Evolutionary conservation across 1,284 basidiomycete genomes (phyloP), one percentile per base, ranked within the genome.

Genomic region (Leccinum fallax): DNA sequence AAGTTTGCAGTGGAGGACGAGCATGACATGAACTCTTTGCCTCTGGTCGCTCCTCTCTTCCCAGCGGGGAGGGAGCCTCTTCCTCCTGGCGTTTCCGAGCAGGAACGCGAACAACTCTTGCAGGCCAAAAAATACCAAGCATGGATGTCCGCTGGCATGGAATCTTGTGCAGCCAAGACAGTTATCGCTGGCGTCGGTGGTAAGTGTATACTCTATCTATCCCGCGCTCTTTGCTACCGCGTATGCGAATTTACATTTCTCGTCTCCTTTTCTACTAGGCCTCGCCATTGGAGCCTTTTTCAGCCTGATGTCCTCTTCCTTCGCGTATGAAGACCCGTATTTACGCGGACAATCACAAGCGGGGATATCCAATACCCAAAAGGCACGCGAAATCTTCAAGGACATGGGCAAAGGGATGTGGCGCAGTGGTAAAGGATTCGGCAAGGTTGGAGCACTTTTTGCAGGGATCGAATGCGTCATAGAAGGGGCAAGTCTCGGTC

Each of bases 381-480:
- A 96, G 72, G 92, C 95, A 0, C 83, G 86, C 53, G 88, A 91
- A 68, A 89, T 97, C 48, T 93, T 98, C 77, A 93, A 89, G 73
- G 96, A 98, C 67, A 98, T 98, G 89, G 97, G 96, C 0, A 87
- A 85, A 66, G 90, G 89, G 53, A 97, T 98, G 95, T 96, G 88
- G 86, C 82, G 84, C 34, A 92, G 84, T 58, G 97, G 97, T 13
- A 95, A 91, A 74, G 93, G 95, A 0, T 98, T 98, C 71, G 96
- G 90, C 1, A 97, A 97, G 79, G 94, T 99, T 54, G 97, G 96
- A 16, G 93, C 93, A 5, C 72, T 99, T 55, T 99, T 95, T 75
- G 90, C 94, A 16, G 95, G 96, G 32, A 88, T 94, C 15, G 97
- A 99, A 78, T 99, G 97, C 73, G 89, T 94, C 65, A 92, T 98